A percentile compares a stretch with the other conserved stretches of the same genome.
phyloP scores from a whole-genome alignment of 2,329 filamentous ascomycete species.

The Aspergillus sp. region DNA sequence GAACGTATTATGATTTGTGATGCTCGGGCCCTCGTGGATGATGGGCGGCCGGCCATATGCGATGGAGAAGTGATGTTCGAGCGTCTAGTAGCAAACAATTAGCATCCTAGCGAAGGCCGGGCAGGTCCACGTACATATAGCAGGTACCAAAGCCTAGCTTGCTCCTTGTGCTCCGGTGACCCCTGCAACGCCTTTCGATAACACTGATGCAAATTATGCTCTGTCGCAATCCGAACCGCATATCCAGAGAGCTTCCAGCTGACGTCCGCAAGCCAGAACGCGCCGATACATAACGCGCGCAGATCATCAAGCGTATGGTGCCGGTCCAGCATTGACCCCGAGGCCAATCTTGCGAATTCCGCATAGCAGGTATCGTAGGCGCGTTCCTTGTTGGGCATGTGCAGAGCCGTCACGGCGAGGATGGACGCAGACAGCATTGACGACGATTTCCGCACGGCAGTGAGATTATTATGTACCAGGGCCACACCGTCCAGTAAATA shows the following conservation, averaged over 20 bases:
- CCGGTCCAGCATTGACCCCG: constrained; percentile 44
- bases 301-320: constrained; percentile 44
- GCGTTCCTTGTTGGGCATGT: constrained; percentile 38
- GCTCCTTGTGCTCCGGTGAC: constrained; percentile 28
- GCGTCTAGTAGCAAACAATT: constrained; percentile 20
- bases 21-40: constrained; percentile 32
- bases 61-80: constrained; percentile 38
- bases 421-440: constrained; percentile 34
- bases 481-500: constrained; percentile 37
- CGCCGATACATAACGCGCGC: constrained; percentile 45
- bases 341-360: constrained; percentile 45
- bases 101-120: constrained; percentile 2
- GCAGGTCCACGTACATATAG: constrained; percentile 28
- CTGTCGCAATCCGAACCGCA: constrained; percentile 35
- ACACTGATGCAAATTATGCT: constrained; percentile 34
- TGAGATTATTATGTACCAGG: constrained; percentile 38
- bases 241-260: constrained; percentile 40
- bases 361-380: constrained; percentile 42
- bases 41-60: constrained; percentile 37
- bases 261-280: constrained; percentile 49
- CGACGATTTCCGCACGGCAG: constrained; percentile 39
- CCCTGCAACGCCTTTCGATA: constrained; percentile 33
- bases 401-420: constrained; percentile 43
- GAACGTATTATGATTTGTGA: constrained; percentile 28
- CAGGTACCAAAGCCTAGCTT: constrained; percentile 32